These are phyloP conservation scores for Neckera pumila DNA, from an alignment of 225 moss, liverwort and hornwort species.

Conservation along the genomic window DNA sequence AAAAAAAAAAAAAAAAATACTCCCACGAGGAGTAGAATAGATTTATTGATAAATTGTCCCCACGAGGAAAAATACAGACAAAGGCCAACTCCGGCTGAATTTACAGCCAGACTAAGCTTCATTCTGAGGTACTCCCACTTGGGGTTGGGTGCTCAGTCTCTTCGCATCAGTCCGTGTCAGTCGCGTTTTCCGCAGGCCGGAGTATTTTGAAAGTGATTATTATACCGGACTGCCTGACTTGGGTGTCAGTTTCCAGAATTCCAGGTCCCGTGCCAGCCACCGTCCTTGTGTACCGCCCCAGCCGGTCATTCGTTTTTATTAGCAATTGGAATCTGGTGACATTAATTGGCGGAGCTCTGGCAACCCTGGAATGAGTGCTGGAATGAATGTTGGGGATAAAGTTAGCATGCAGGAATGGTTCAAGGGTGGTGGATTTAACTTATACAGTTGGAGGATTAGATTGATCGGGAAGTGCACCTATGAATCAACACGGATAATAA, in stretches of 20 bases:
- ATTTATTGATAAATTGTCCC: background rate
- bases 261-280: background rate
- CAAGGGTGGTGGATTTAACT: background rate
- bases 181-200: background rate
- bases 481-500: too few relatives aligned
- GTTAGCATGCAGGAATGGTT: background rate
- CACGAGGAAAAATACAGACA: background rate
- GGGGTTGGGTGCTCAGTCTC: background rate
- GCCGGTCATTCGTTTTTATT: background rate
- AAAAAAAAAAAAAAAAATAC: too few relatives aligned
- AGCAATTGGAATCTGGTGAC: background rate
- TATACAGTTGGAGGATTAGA: background rate
- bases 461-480: too few relatives aligned
- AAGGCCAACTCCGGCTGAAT: background rate
- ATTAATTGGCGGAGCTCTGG: background rate
- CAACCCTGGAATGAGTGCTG: background rate
- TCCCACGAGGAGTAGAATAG: too few relatives aligned
- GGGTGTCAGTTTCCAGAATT: background rate
- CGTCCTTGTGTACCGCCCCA: background rate
- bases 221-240: background rate
- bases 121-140: background rate
- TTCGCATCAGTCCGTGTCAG: background rate
- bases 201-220: background rate
- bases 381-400: background rate
- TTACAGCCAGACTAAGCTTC: background rate